These are phyloP conservation scores for Rhizopus microsporus DNA, from an alignment of 371 early-diverging fungal species.

Conservation along the genomic window DNA sequence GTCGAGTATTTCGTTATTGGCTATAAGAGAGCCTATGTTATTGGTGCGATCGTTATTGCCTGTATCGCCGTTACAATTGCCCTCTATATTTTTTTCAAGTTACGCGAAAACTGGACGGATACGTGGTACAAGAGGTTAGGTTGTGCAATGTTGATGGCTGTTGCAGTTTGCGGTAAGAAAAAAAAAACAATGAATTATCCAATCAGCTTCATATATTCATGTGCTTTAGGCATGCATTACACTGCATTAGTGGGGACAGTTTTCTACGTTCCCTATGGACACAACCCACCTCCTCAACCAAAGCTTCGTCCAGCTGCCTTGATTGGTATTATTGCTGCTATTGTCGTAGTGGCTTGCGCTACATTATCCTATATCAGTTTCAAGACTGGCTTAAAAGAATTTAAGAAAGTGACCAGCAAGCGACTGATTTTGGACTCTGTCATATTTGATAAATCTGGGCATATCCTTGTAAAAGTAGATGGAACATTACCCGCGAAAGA, in stretches of 20 bases:
- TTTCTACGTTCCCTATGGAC: conserved; percentile 24
- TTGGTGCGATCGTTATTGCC: conserved; percentile 42
- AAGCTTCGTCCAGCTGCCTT: conserved; percentile 33
- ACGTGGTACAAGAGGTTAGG: conserved; percentile 53
- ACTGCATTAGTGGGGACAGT: conserved; percentile 45
- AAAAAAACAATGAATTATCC: not conserved
- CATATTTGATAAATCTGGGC: conserved; percentile 36
- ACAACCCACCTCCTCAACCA: conserved; percentile 29
- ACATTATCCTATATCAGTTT: conserved; percentile 31
- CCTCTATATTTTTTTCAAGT: conserved; percentile 46
- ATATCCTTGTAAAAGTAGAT: conserved; percentile 43
- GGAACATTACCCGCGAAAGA: conserved; percentile 44
- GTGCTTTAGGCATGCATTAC: conserved; percentile 46
- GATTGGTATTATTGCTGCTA: conserved; percentile 42
- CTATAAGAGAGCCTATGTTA: conserved; percentile 32
- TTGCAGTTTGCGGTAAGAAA: conserved; percentile 48
- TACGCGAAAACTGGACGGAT: conserved; percentile 49
- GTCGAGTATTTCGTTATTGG: conserved; percentile 37
- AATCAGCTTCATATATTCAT: not conserved
- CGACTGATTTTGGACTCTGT: conserved; percentile 38
- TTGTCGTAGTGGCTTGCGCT: conserved; percentile 39
- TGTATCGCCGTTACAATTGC: conserved; percentile 40
- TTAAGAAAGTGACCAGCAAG: conserved; percentile 18
- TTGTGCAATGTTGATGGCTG: conserved; percentile 46
- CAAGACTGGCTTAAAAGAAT: conserved; percentile 11